A percentile compares a stretch with the other conserved stretches of the same genome.
Conservation (phyloP, 441 rosid species). For the Omphalea diandra region DNA sequence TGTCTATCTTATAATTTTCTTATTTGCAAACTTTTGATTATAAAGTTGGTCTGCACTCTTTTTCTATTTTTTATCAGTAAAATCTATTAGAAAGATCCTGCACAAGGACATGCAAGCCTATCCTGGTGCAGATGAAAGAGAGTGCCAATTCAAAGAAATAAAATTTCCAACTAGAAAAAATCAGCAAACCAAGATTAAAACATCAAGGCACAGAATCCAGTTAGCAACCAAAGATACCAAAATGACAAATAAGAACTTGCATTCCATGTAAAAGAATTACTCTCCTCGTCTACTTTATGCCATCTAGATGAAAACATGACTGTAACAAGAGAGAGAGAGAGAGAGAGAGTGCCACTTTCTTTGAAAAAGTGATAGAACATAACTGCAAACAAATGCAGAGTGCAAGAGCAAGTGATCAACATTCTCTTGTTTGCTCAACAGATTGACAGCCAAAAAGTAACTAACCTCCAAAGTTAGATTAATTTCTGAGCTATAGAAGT, state of each 20-base stretch:
- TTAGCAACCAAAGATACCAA: neutral
- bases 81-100: no score
- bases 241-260: slow-evolving; percentile 4
- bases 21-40: no score
- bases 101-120: neutral
- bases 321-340: neutral
- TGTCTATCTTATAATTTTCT: no score
- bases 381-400: neutral
- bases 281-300: neutral
- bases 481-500: neutral
- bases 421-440: neutral
- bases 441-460: neutral
- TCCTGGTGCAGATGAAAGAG: neutral
- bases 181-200: neutral
- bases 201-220: neutral
- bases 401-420: neutral
- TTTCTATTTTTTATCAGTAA: no score
- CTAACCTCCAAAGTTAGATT: neutral
- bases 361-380: no score
- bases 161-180: neutral
- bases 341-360: no score
- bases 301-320: neutral
- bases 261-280: neutral
- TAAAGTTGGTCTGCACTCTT: neutral
- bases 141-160: neutral